phyloP scores from a whole-genome alignment of 805 yeast genomes.

The Candida peoriensis region DNA sequence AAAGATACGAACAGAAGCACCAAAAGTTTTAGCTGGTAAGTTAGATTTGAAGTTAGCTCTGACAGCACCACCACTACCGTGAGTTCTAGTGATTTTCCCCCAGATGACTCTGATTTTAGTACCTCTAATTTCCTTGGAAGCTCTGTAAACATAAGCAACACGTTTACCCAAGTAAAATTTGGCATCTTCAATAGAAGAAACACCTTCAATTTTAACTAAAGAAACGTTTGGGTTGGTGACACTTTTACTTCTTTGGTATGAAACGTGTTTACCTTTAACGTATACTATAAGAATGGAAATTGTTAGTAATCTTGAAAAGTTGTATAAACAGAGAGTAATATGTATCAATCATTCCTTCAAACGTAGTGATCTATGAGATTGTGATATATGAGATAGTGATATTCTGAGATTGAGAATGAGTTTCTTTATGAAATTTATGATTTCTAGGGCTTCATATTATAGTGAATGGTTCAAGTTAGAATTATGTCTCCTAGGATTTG shows the following conservation, averaged over 20 bases:
- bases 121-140: conserved; percentile 96
- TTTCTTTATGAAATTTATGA: too few relatives aligned
- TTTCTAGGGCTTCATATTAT: too few relatives aligned
- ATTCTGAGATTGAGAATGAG: too few relatives aligned
- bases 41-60: conserved; percentile 99
- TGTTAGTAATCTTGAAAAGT: conserved; percentile 21
- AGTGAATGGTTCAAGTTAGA: too few relatives aligned
- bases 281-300: conserved; percentile 59
- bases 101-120: conserved; percentile 99
- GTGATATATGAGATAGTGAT: too few relatives aligned
- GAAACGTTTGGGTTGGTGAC: conserved; percentile 98
- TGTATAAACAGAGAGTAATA: too few relatives aligned
- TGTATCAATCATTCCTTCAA: too few relatives aligned
- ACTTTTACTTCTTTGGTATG: conserved; percentile 99
- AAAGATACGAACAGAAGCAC: conserved; percentile 99
- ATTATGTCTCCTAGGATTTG: too few relatives aligned
- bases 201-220: conserved; percentile 96
- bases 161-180: conserved; percentile 99
- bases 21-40: conserved; percentile 99
- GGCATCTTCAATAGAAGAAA: conserved; percentile 85
- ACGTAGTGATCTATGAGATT: too few relatives aligned
- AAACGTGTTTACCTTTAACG: conserved; percentile 99
- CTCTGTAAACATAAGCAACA: conserved; percentile 99
- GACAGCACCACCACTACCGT: conserved; percentile 97
- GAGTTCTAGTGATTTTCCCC: conserved; percentile 99